phyloP scores from a whole-genome alignment of 441 rosid species.

The Populus hybrid region DNA sequence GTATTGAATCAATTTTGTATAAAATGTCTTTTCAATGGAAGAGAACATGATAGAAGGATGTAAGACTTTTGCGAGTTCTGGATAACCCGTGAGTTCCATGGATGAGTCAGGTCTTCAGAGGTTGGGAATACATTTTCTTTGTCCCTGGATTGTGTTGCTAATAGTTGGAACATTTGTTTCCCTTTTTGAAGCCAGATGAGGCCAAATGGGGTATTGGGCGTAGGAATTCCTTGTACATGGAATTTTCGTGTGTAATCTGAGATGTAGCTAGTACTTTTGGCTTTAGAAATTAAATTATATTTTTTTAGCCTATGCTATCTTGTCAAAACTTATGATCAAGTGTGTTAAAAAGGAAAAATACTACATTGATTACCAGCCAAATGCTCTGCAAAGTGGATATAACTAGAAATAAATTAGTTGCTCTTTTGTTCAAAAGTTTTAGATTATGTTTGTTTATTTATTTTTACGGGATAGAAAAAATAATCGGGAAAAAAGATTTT shows the following conservation, averaged over 20 bases:
- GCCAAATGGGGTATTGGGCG: neutral
- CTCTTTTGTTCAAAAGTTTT: no score
- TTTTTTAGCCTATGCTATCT: no score
- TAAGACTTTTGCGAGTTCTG: neutral
- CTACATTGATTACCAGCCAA: no score
- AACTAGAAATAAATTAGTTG: no score
- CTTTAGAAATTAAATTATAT: neutral
- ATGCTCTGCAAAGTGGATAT: no score
- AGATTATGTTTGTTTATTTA: no score
- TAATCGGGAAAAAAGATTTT: no score
- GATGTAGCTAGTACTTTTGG: neutral
- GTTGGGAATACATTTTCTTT: neutral
- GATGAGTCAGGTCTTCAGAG: neutral
- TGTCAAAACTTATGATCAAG: no score
- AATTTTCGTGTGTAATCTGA: neutral
- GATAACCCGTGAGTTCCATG: neutral
- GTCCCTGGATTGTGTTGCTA: neutral
- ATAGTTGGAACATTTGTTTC: no score
- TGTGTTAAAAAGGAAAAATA: no score
- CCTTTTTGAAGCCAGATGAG: neutral
- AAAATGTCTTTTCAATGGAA: neutral
- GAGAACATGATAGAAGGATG: neutral
- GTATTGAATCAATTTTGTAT: neutral
- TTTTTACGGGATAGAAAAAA: no score
- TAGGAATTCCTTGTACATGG: neutral